Percentiles rank a stretch among this genome's conserved stretches.
Evolutionary conservation across 371 early-diverging fungal genomes (phyloP).

Genomic region (Apophysomyces ossiformis): DNA sequence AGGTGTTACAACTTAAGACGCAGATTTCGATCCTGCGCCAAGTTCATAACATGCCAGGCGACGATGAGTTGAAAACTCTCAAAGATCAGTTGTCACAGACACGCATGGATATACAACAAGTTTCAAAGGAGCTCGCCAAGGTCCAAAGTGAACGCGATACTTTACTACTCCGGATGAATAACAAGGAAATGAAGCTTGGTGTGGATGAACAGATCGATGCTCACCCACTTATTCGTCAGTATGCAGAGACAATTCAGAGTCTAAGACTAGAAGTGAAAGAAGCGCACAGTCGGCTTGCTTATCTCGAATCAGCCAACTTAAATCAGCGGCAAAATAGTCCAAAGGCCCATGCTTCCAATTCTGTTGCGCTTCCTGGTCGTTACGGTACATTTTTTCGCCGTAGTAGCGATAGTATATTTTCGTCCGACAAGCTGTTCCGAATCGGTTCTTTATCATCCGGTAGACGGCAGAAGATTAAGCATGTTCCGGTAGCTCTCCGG

Average conservation of each 20-base stretch:
- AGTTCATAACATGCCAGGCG: slow-evolving; percentile 25
- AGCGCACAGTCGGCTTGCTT: slow-evolving; percentile 25
- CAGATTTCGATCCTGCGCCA: slow-evolving; percentile 46
- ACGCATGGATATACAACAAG: slow-evolving; percentile 38
- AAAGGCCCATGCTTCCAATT: slow-evolving; percentile 9
- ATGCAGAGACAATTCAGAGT: slow-evolving; percentile 44
- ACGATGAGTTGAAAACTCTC: slow-evolving; percentile 37
- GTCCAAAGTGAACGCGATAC: slow-evolving; percentile 55
- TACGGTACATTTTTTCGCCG: slow-evolving; percentile 3
- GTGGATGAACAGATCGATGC: slow-evolving; percentile 27
- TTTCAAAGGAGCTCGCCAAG: slow-evolving; percentile 42
- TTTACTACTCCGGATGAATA: slow-evolving; percentile 34
- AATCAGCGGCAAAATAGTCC: slow-evolving; percentile 10
- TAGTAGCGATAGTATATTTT: background rate
- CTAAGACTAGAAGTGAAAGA: slow-evolving; percentile 46
- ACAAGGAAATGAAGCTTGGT: background rate
- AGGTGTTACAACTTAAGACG: slow-evolving; percentile 62
- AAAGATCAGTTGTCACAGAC: slow-evolving; percentile 42
- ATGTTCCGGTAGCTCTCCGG: slow-evolving; percentile 22
- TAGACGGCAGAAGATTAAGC: slow-evolving; percentile 20
- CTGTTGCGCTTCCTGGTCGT: slow-evolving; percentile 7
- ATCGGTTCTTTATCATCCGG: slow-evolving; percentile 18
- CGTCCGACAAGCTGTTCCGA: background rate
- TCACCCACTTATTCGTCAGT: slow-evolving; percentile 50
- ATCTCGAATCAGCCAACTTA: background rate